Evolutionary conservation across 2,329 filamentous ascomycete genomes (phyloP).

Genomic region (Chaetomiaceae sp.): DNA sequence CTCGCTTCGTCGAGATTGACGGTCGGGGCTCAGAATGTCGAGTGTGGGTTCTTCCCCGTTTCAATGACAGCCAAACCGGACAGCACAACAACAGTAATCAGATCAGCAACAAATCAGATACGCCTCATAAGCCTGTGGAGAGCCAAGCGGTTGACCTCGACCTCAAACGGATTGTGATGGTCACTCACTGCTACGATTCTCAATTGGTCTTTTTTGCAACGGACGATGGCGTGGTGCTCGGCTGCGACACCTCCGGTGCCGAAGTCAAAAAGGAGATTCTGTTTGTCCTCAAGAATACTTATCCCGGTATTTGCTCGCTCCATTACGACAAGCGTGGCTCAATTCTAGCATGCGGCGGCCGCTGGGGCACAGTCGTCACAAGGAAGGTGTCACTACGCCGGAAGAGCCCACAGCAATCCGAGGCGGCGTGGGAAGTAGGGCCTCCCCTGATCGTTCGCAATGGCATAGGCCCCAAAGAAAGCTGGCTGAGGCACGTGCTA

Average conservation of each 20-base stretch:
- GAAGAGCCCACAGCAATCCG: background rate
- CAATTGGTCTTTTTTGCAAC: constrained; percentile 18
- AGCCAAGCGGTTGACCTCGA: too few relatives aligned
- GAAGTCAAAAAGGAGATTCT: constrained; percentile 12
- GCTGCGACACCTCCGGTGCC: constrained; percentile 15
- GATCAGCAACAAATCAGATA: too few relatives aligned
- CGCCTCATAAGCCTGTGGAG: too few relatives aligned
- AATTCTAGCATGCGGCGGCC: constrained; percentile 17
- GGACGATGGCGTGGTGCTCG: constrained; percentile 21
- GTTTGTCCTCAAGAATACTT: constrained; percentile 11
- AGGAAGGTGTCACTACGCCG: constrained; percentile 11
- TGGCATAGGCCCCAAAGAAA: background rate
- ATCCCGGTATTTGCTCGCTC: constrained; percentile 11
- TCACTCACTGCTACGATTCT: constrained; percentile 8
- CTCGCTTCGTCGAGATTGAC: constrained; percentile 22
- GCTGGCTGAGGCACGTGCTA: constrained; percentile 11
- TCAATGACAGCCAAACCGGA: constrained; percentile 12
- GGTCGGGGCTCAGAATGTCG: constrained; percentile 20
- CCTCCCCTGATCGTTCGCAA: background rate
- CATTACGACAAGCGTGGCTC: constrained; percentile 16
- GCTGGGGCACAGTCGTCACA: constrained; percentile 7
- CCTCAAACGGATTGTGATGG: constrained; percentile 18
- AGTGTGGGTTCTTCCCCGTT: constrained; percentile 24
- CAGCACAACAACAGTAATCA: constrained; percentile 18
- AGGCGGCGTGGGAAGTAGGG: constrained; percentile 1